Evolutionary conservation across 1,284 basidiomycete genomes (phyloP).

Genomic region (Cronartium quercuum): DNA sequence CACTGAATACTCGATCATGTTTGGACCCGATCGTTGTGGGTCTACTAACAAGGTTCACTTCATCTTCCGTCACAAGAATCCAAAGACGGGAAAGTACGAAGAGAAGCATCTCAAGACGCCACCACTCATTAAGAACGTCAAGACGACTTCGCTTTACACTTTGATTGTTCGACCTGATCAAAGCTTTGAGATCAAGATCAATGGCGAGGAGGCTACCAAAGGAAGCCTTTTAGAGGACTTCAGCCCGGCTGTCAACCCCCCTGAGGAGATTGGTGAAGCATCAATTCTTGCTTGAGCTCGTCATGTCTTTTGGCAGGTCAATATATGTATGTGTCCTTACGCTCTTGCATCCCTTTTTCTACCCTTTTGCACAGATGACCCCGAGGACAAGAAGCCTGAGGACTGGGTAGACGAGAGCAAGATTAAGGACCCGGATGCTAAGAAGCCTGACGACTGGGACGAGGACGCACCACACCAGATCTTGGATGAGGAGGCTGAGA

Average conservation of each 20-base stretch:
- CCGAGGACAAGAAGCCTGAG: slow-evolving; percentile 79
- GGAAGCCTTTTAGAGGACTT: slow-evolving; percentile 92
- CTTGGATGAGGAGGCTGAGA: slow-evolving; percentile 73
- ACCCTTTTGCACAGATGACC: slow-evolving; percentile 58
- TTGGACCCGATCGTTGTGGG: slow-evolving; percentile 69
- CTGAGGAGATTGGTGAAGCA: slow-evolving; percentile 66
- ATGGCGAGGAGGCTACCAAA: slow-evolving; percentile 69
- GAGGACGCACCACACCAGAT: slow-evolving; percentile 89
- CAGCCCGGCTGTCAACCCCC: slow-evolving; percentile 85
- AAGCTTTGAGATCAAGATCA: slow-evolving; percentile 86
- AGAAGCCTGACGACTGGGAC: slow-evolving; percentile 85
- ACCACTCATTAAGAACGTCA: slow-evolving; percentile 78
- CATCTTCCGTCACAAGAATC: slow-evolving; percentile 95
- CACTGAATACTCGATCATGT: slow-evolving; percentile 97
- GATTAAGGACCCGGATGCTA: slow-evolving; percentile 71
- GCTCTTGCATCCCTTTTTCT: slow-evolving; percentile 3
- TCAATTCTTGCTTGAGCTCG: too few species aligned
- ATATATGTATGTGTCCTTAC: neutral
- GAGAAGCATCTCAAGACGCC: slow-evolving; percentile 89
- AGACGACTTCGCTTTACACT: slow-evolving; percentile 84
- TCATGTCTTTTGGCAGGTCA: too few species aligned
- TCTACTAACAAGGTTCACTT: slow-evolving; percentile 69
- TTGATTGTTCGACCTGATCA: slow-evolving; percentile 80
- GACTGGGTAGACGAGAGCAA: slow-evolving; percentile 87
- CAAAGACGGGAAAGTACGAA: slow-evolving; percentile 80